phyloP scores from a whole-genome alignment of 768 basidiomycete species.

The Hygrocybe coccinea region DNA sequence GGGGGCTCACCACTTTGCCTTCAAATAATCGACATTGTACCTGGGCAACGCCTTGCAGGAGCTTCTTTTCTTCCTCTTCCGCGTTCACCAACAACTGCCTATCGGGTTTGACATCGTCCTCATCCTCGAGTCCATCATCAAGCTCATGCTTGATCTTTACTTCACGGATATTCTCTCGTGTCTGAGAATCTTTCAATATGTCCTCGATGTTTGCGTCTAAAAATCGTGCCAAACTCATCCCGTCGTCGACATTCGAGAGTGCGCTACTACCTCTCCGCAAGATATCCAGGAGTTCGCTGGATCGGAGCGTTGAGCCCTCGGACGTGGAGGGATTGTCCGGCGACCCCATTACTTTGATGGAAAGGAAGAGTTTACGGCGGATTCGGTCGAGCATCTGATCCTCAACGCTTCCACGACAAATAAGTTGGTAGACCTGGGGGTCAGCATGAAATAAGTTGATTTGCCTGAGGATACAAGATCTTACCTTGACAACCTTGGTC shows the following conservation, averaged over 20 bases:
- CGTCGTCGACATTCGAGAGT: constrained; percentile 34
- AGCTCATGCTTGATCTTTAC: constrained; percentile 43
- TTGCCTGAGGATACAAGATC: not conserved
- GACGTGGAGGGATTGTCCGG: constrained; percentile 22
- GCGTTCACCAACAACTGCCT: constrained; percentile 35
- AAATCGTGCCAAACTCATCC: constrained; percentile 42
- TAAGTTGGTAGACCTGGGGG: constrained; percentile 59
- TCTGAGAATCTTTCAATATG: constrained; percentile 44
- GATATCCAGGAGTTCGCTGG: constrained; percentile 49
- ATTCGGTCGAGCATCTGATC: constrained; percentile 72
- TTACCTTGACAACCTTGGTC: constrained; percentile 61
- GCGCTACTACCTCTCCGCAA: constrained; percentile 56
- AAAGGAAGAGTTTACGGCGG: constrained; percentile 65
- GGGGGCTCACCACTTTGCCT: constrained; percentile 38
- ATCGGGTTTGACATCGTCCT: constrained; percentile 11
- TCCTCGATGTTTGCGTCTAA: constrained; percentile 39
- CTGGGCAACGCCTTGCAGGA: constrained; percentile 53
- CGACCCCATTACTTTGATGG: constrained; percentile 57
- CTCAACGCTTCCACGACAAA: constrained; percentile 66
- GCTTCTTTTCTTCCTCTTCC: constrained; percentile 48
- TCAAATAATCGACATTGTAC: constrained; percentile 58
- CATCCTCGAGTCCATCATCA: constrained; percentile 12
- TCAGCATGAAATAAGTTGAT: not conserved
- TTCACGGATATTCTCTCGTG: constrained; percentile 39
- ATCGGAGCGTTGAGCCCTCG: constrained; percentile 30